Conservation (phyloP, 2,329 filamentous ascomycete species). For the Alternaria postmessia region DNA sequence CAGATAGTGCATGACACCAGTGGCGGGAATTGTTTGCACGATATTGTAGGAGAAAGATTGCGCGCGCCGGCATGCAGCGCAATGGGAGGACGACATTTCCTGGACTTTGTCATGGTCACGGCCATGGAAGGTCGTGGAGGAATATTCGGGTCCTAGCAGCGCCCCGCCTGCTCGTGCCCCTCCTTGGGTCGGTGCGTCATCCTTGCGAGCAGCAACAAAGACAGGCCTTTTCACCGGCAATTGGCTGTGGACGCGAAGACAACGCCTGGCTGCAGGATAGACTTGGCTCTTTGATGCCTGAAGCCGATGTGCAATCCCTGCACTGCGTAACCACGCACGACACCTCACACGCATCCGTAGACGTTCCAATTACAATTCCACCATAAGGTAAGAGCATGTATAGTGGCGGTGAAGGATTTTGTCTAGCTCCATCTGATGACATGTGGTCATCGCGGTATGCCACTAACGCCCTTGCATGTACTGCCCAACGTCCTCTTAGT, state of each 20-base stretch:
- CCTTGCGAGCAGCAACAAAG: conserved; percentile 26
- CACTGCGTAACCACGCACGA: conserved; percentile 35
- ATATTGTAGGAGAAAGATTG: conserved; percentile 20
- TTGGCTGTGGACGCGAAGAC: conserved; percentile 39
- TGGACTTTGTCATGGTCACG: conserved; percentile 23
- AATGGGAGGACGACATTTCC: conserved; percentile 23
- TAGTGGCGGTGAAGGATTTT: conserved; percentile 34
- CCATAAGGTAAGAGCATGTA: conserved; percentile 10
- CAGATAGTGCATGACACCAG: conserved; percentile 41
- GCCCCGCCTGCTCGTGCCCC: conserved; percentile 36
- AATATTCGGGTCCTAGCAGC: conserved; percentile 37
- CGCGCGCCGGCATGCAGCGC: conserved; percentile 23
- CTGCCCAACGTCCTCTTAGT: neutral
- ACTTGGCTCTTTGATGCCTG: conserved; percentile 33
- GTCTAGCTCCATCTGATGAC: conserved; percentile 25
- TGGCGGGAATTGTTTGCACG: conserved; percentile 28
- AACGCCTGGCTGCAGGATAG: conserved; percentile 30
- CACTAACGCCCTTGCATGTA: conserved; percentile 18
- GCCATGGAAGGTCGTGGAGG: conserved; percentile 31
- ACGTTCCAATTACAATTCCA: conserved; percentile 31
- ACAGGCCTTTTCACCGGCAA: conserved; percentile 21
- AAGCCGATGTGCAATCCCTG: conserved; percentile 26
- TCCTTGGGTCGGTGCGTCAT: conserved; percentile 42
- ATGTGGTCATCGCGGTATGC: conserved; percentile 28
- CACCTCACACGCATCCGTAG: conserved; percentile 27